Percentiles rank a stretch among this genome's conserved stretches.
Evolutionary conservation across 768 basidiomycete species (phyloP).

Genomic region (Coprinopsis marcescibilis): DNA sequence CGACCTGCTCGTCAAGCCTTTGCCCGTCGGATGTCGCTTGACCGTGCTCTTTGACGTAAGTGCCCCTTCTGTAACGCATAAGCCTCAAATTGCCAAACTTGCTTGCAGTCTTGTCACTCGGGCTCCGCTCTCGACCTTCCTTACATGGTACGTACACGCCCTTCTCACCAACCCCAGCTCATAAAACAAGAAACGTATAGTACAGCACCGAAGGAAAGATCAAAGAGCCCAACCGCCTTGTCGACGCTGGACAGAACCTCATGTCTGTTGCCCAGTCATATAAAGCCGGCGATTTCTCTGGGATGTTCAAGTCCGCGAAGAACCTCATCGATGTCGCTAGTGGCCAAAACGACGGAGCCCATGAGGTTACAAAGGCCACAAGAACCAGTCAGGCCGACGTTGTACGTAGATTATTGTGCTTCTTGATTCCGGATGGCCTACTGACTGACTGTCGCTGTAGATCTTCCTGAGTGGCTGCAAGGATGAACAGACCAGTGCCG

Average conservation of each 20-base stretch:
- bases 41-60: slow-evolving; percentile 67
- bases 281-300: slow-evolving; percentile 70
- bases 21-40: slow-evolving; percentile 87
- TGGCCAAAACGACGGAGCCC: slow-evolving; percentile 58
- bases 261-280: slow-evolving; percentile 72
- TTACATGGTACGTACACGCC: slow-evolving; percentile 44
- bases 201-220: slow-evolving; percentile 95
- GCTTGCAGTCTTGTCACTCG: slow-evolving; percentile 63
- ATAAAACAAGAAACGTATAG: slow-evolving; percentile 24
- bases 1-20: slow-evolving; percentile 67
- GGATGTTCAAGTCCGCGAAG: slow-evolving; percentile 67
- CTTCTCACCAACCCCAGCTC: not conserved
- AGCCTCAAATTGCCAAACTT: no score
- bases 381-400: slow-evolving; percentile 85
- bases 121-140: slow-evolving; percentile 79
- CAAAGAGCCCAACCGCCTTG: slow-evolving; percentile 85
- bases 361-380: slow-evolving; percentile 51
- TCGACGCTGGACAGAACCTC: slow-evolving; percentile 73
- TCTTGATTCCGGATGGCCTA: not conserved
- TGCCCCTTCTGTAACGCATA: no score
- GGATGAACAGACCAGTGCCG: slow-evolving; percentile 78
- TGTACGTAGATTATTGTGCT: slow-evolving; percentile 28
- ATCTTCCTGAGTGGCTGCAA: slow-evolving; percentile 80
- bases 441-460: slow-evolving; percentile 26
- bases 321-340: slow-evolving; percentile 71